A percentile compares a stretch with the other conserved stretches of the same genome.
phyloP scores from a whole-genome alignment of 2,329 filamentous ascomycete species.

The Xylariaceae sp. region DNA sequence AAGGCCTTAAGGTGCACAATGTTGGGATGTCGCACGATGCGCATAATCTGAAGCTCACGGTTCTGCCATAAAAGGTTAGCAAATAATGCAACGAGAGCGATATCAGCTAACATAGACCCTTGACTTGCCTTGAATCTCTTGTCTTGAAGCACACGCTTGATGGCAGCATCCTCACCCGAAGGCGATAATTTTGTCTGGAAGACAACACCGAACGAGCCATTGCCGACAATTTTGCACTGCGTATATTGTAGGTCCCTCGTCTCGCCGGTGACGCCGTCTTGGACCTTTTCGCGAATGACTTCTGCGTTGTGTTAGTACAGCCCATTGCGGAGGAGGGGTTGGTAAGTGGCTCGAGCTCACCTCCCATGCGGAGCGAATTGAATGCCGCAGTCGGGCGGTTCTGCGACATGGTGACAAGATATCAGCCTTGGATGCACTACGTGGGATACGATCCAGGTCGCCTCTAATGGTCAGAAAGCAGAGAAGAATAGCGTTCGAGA shows the following conservation, averaged over 20 bases:
- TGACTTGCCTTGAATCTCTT: slow-evolving; percentile 94
- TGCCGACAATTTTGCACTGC: slow-evolving; percentile 99
- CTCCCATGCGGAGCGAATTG: slow-evolving; percentile 90
- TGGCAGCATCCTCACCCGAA: slow-evolving; percentile 97
- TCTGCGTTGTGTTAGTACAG: slow-evolving; percentile 61
- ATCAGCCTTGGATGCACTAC: slow-evolving; percentile 37
- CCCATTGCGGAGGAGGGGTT: slow-evolving; percentile 21
- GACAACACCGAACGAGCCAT: slow-evolving; percentile 97
- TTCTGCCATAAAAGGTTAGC: slow-evolving; percentile 68
- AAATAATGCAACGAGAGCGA: slow-evolving; percentile 2
- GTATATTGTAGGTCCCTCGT: slow-evolving; percentile 97
- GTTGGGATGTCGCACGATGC: slow-evolving; percentile 97
- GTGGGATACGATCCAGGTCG: slow-evolving; percentile 32
- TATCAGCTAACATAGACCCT: not conserved
- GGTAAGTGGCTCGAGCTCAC: slow-evolving; percentile 63
- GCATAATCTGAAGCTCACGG: slow-evolving; percentile 98
- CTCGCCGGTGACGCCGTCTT: slow-evolving; percentile 96
- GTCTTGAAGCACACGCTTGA: slow-evolving; percentile 98
- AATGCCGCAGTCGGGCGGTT: slow-evolving; percentile 79
- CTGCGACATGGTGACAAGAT: slow-evolving; percentile 43
- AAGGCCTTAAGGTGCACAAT: slow-evolving; percentile 99
- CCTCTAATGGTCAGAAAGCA: slow-evolving; percentile 39
- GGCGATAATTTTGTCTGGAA: slow-evolving; percentile 99
- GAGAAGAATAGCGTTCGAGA: slow-evolving; percentile 31
- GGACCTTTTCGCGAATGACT: slow-evolving; percentile 97